Conservation (phyloP, 179 eudicot species). For the Sideroxylon spinosum region DNA sequence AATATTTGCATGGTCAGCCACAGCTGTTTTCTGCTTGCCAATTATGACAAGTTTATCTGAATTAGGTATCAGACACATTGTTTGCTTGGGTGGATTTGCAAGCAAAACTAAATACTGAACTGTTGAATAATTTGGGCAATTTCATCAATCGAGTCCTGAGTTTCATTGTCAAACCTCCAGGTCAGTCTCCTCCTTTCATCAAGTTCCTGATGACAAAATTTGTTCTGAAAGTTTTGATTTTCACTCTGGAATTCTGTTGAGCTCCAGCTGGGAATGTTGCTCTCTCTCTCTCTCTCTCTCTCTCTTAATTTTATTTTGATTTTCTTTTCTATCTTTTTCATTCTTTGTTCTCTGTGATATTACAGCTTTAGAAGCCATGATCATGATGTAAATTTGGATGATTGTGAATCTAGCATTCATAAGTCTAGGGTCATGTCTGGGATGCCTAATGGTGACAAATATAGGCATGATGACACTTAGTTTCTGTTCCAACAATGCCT, state of each 20-base stretch:
- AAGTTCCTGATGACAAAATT: not conserved
- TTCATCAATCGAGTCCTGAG: constrained; percentile 85
- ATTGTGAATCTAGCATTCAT: too few species aligned
- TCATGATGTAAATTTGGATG: too few species aligned
- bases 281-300: too few species aligned
- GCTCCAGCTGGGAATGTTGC: not conserved
- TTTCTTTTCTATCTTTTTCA: too few species aligned
- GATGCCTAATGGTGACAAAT: too few species aligned
- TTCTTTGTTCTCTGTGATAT: not conserved
- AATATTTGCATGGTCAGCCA: not conserved
- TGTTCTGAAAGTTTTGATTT: not conserved
- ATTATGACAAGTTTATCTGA: constrained; percentile 15
- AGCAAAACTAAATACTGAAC: constrained; percentile 71
- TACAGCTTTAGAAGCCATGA: not conserved
- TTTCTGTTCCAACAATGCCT: too few species aligned
- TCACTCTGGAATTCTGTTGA: not conserved
- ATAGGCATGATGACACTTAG: too few species aligned
- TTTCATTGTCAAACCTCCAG: constrained; percentile 82
- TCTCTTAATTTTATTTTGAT: too few species aligned
- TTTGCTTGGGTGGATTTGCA: constrained; percentile 83
- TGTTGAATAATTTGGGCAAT: constrained; percentile 82
- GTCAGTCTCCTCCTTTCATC: constrained; percentile 25
- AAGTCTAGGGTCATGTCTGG: too few species aligned
- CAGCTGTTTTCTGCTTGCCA: not conserved
- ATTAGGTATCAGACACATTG: constrained; percentile 73